phyloP scores from a whole-genome alignment of 1,284 basidiomycete species.

The Peniophora sp. region DNA sequence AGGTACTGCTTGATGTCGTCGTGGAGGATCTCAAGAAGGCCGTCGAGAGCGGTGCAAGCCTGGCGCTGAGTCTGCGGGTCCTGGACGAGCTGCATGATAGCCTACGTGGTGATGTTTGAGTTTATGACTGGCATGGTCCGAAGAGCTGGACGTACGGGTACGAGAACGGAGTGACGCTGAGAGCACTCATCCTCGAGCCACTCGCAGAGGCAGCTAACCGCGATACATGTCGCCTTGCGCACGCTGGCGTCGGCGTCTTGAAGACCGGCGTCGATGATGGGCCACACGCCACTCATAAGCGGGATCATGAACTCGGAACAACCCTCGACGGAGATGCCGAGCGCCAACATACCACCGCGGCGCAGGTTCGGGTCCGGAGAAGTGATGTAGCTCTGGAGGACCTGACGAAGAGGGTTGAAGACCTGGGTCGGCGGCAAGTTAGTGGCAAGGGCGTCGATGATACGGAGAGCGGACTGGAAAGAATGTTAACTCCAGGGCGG shows the following conservation, averaged over 20 bases:
- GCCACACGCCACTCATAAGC: conserved; percentile 90
- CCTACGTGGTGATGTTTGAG: conserved; percentile 29
- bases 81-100: conserved; percentile 86
- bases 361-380: conserved; percentile 74
- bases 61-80: conserved; percentile 84
- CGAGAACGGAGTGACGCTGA: conserved; percentile 74
- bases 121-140: conserved; percentile 5
- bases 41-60: conserved; percentile 95
- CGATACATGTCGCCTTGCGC: conserved; percentile 91
- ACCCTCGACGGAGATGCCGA: conserved; percentile 95
- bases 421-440: conserved; percentile 93
- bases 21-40: conserved; percentile 91
- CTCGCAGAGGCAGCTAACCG: conserved; percentile 95
- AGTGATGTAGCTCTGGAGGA: conserved; percentile 79
- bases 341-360: conserved; percentile 92
- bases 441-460: conserved; percentile 91
- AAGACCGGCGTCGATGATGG: conserved; percentile 87
- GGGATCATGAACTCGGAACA: conserved; percentile 98
- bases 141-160: conserved; percentile 58
- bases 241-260: conserved; percentile 81
- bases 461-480: conserved; percentile 80
- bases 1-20: conserved; percentile 91
- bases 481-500: conserved; percentile 4
- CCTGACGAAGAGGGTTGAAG: conserved; percentile 84
- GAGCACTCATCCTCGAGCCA: conserved; percentile 96